Conservation (phyloP, 1,284 basidiomycete genomes). For the Rugosomyces carneus region DNA sequence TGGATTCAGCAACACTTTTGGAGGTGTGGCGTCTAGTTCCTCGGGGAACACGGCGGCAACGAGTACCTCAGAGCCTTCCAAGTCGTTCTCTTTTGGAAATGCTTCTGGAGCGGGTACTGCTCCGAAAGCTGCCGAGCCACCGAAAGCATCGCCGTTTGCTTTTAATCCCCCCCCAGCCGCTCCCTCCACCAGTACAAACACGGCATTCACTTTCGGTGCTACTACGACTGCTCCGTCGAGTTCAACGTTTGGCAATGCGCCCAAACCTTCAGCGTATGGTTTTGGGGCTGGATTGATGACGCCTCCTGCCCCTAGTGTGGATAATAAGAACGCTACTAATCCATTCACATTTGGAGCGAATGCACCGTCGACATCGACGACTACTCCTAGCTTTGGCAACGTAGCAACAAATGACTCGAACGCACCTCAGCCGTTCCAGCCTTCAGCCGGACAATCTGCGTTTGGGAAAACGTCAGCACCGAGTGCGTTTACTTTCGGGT, state of each 20-base stretch:
- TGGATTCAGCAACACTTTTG: constrained; percentile 10
- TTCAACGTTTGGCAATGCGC: constrained; percentile 10
- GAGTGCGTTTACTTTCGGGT: constrained; percentile 17
- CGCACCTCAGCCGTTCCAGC: constrained; percentile 8
- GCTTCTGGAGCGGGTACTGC: not conserved
- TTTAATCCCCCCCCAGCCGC: not conserved
- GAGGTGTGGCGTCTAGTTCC: constrained; percentile 6
- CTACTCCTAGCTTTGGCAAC: constrained; percentile 12
- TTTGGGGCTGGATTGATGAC: constrained; percentile 14
- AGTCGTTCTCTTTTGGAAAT: not conserved
- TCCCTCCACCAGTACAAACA: not conserved
- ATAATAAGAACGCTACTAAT: constrained; percentile 17
- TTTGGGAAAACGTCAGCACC: constrained; percentile 16
- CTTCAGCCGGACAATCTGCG: constrained; percentile 10
- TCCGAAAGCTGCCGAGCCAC: constrained; percentile 9
- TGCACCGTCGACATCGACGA: constrained; percentile 4
- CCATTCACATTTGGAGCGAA: constrained; percentile 17
- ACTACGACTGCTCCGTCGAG: not conserved
- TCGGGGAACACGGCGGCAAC: not conserved
- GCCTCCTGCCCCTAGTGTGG: constrained; percentile 11
- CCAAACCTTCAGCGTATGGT: constrained; percentile 8
- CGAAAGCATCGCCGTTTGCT: constrained; percentile 6
- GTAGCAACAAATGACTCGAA: constrained; percentile 8
- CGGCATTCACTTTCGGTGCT: constrained; percentile 9
- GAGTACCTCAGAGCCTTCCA: not conserved